Percentiles rank a stretch among this genome's conserved stretches.
Conservation (phyloP, 768 basidiomycete genomes). For the Pleurotus djamor region DNA sequence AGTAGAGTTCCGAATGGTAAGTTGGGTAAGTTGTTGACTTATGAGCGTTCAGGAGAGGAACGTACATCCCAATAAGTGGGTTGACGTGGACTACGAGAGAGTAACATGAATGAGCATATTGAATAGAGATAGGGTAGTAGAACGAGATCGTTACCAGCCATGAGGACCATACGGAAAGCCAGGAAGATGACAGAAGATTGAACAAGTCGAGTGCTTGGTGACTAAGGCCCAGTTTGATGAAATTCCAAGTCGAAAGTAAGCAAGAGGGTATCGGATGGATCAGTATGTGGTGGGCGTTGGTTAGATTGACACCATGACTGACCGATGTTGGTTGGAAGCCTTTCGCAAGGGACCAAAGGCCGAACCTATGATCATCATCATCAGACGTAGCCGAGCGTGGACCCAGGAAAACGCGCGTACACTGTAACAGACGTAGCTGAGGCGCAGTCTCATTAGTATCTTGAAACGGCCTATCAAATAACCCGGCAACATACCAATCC, state of each 20-base stretch:
- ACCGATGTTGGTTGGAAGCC: neutral
- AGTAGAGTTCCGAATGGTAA: too few species aligned
- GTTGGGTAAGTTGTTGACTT: too few species aligned
- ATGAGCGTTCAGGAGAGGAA: too few species aligned
- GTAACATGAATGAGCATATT: neutral
- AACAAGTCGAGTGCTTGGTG: too few species aligned
- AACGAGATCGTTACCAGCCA: neutral
- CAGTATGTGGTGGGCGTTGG: neutral
- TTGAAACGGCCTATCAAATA: too few species aligned
- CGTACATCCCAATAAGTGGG: neutral
- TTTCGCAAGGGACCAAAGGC: neutral
- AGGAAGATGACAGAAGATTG: neutral
- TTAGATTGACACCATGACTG: neutral
- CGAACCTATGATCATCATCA: neutral
- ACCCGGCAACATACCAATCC: too few species aligned
- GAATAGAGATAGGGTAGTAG: neutral
- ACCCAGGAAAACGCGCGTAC: neutral
- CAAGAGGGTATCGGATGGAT: neutral
- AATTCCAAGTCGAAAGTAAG: neutral
- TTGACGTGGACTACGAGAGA: neutral
- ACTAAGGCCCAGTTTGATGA: neutral
- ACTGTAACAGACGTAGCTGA: neutral
- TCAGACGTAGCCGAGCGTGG: neutral
- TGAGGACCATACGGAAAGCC: neutral
- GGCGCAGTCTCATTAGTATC: neutral